A percentile compares a stretch with the other conserved stretches of the same genome.
phyloP scores from a whole-genome alignment of 768 basidiomycete genomes.

The Lactarius tabidus region DNA sequence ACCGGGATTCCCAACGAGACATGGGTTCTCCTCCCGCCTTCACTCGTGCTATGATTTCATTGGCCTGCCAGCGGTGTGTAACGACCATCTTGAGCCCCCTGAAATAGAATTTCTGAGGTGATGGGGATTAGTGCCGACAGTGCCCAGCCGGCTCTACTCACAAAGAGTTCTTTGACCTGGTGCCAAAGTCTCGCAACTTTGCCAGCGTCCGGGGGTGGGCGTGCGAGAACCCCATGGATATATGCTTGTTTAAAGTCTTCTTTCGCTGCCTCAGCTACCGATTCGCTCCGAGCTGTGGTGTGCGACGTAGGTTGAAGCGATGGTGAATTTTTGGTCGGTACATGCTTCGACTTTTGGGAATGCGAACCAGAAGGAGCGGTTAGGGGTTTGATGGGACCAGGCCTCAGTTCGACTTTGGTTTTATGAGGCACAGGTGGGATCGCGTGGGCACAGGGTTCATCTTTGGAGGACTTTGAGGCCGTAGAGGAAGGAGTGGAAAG shows the following conservation, averaged over 20 bases:
- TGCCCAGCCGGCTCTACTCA: constrained; percentile 28
- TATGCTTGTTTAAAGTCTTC: constrained; percentile 63
- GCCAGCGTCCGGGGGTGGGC: constrained; percentile 60
- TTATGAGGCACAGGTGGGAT: constrained; percentile 32
- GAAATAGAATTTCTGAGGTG: constrained; percentile 71
- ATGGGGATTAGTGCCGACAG: constrained; percentile 5
- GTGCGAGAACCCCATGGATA: constrained; percentile 61
- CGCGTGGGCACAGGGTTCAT: constrained; percentile 29
- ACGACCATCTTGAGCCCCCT: constrained; percentile 70
- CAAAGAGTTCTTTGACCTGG: constrained; percentile 46
- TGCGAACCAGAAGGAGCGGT: constrained; percentile 31
- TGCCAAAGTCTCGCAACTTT: constrained; percentile 49
- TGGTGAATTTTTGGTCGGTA: constrained; percentile 21
- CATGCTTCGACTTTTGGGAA: constrained; percentile 15
- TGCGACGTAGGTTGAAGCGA: constrained; percentile 22
- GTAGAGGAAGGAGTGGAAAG: constrained; percentile 34
- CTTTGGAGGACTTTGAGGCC: constrained; percentile 23
- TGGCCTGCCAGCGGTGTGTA: constrained; percentile 52
- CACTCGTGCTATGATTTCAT: constrained; percentile 52
- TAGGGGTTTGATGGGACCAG: constrained; percentile 53
- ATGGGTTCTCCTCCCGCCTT: constrained; percentile 56
- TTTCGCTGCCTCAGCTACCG: constrained; percentile 48
- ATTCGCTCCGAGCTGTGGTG: constrained; percentile 16
- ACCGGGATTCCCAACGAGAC: constrained; percentile 63
- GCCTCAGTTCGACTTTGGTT: constrained; percentile 56